These are phyloP conservation scores for Curvularia sp. DNA, from an alignment of 2,329 filamentous ascomycete genomes.

Conservation along the genomic window DNA sequence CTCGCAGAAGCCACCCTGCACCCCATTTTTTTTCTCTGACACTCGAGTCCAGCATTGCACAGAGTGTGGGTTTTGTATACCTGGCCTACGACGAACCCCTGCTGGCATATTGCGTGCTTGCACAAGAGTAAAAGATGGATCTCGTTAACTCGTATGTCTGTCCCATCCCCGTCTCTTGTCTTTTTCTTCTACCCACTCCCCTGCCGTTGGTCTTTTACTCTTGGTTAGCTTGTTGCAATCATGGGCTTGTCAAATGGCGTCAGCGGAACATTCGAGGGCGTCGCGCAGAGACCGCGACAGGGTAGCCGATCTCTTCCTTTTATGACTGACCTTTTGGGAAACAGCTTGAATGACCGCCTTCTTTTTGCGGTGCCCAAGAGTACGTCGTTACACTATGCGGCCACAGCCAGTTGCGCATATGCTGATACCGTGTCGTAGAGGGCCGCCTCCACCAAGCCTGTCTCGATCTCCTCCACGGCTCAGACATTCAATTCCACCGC, in stretches of 20 bases:
- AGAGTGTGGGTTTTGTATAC: conserved; percentile 16
- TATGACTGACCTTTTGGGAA: conserved; percentile 50
- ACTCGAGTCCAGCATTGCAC: background rate
- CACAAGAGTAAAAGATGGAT: conserved; percentile 46
- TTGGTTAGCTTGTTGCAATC: conserved; percentile 14
- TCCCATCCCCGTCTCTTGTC: conserved; percentile 13
- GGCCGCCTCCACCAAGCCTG: conserved; percentile 87
- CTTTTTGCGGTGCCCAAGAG: conserved; percentile 99
- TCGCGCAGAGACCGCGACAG: conserved; percentile 35
- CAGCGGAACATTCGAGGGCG: conserved; percentile 29
- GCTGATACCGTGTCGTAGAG: conserved; percentile 63
- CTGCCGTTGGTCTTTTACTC: background rate
- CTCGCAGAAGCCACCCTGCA: conserved; percentile 18
- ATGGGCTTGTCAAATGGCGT: conserved; percentile 34
- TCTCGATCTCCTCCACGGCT: conserved; percentile 88
- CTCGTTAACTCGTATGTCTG: conserved; percentile 51
- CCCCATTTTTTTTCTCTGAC: background rate
- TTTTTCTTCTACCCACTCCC: background rate
- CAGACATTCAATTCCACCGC: conserved; percentile 94
- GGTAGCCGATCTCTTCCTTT: conserved; percentile 47
- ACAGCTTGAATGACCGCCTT: conserved; percentile 86
- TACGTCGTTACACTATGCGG: conserved; percentile 57
- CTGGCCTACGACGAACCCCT: conserved; percentile 26
- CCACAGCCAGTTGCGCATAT: background rate
- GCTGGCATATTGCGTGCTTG: conserved; percentile 30